Evolutionary conservation across 2,329 filamentous ascomycete species (phyloP).

Genomic region (Immersiporthe knoxdaviesiana): DNA sequence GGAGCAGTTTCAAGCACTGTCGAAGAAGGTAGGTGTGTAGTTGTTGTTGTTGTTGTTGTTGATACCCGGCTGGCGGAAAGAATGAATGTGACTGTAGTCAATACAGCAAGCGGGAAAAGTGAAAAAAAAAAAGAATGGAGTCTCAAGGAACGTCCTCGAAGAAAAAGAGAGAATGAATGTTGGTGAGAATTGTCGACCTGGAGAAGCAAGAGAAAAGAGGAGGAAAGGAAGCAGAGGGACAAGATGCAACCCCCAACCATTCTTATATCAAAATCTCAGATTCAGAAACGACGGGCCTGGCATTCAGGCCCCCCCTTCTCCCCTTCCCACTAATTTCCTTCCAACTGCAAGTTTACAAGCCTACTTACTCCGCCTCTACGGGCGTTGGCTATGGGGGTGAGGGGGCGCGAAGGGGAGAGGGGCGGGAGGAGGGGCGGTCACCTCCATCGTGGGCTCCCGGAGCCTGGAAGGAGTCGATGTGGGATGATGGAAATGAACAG

Average conservation of each 20-base stretch:
- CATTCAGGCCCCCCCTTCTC: background rate
- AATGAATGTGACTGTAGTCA: slow-evolving; percentile 29
- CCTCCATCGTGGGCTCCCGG: background rate
- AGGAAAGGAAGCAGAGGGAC: slow-evolving; percentile 8
- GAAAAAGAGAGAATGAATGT: slow-evolving; percentile 26
- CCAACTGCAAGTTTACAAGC: background rate
- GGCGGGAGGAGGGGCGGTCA: background rate
- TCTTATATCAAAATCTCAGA: slow-evolving; percentile 23
- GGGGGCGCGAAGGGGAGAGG: slow-evolving; percentile 2
- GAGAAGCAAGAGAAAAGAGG: slow-evolving; percentile 12
- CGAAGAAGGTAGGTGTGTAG: slow-evolving; percentile 6
- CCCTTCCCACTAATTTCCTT: background rate
- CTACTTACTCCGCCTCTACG: background rate
- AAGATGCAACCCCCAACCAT: slow-evolving; percentile 13
- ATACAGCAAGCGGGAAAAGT: slow-evolving; percentile 24
- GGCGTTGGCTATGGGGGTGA: background rate
- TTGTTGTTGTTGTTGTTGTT: background rate
- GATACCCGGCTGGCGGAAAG: slow-evolving; percentile 26
- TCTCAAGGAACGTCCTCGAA: slow-evolving; percentile 21
- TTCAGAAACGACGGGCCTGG: background rate
- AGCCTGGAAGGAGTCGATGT: slow-evolving; percentile 17
- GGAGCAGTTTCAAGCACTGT: slow-evolving; percentile 20
- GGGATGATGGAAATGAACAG: slow-evolving; percentile 25
- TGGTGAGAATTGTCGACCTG: slow-evolving; percentile 24
- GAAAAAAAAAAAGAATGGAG: slow-evolving; percentile 23